Base-by-base conservation (phyloP, 2,329 filamentous ascomycete species). In the Arachnomyces sp. region DNA sequence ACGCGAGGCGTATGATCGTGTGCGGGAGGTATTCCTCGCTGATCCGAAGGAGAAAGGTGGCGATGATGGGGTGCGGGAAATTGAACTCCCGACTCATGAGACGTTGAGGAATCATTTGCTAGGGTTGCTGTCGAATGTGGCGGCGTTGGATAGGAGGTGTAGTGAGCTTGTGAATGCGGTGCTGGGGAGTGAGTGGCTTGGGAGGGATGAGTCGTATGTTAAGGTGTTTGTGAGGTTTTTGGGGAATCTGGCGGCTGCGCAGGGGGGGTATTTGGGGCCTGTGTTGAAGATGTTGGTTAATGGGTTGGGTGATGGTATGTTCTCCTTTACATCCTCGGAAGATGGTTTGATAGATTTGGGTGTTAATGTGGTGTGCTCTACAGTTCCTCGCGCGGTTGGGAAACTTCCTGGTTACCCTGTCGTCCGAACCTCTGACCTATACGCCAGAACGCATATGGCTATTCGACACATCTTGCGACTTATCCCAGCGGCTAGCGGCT, bases 241-340 rank as follows among this genome's bases (percentile, higher is more conserved):
- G 36, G 71, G 71, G 17, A 73, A 72, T 37, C 67, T 98, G 34
- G 79, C 88, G 38, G 93, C 85, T 44, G 83, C 88, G 0, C 86
- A 95, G 54, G 82, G 84, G 33, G 80, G 77, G 11, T 93, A 86
- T 61, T 75, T 93, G 28, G 74, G 73, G 15, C 71, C 77, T 14
- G 80, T 94, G 30, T 73, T 95, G 43, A 73, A 78, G 42, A 90
- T 87, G 77, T 73, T 96, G 44, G 81, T 94, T 40, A 76, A 79
- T 44, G 82, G 87, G 58, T 85, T 98, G 55, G 73, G 76, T 43
- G 75, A 70, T 44, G 51, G 68, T 71, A 64, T 50, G 61, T 56
- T 28, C 63, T 65, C 37, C 53, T 66, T 13, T 66, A 68, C 2
- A 57, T 68, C 16, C 75, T 69, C 66, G 58, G 51, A 28, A 8